phyloP scores from a whole-genome alignment of 1,284 basidiomycete species.

The Amylostereum chailletii region DNA sequence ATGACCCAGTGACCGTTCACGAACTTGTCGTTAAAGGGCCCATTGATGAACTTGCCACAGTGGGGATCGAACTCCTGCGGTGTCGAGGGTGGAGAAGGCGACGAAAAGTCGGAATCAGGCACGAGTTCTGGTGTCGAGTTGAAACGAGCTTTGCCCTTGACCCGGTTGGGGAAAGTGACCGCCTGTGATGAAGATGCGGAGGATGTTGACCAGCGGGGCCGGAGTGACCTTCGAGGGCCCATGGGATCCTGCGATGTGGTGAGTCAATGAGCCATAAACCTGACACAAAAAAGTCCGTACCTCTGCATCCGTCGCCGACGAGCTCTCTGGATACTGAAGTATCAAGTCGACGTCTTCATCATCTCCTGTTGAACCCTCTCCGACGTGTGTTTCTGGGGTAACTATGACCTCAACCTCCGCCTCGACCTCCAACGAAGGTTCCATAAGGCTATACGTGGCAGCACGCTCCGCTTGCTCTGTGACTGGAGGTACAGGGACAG shows the following conservation, averaged over 20 bases:
- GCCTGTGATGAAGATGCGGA: neutral
- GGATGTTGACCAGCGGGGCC: neutral
- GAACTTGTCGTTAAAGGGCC: neutral
- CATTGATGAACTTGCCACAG: slow-evolving; percentile 1
- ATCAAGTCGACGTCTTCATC: neutral
- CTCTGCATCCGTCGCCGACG: neutral
- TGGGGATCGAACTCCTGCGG: neutral
- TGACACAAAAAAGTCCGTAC: too few species aligned
- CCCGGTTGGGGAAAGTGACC: neutral
- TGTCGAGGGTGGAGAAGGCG: neutral
- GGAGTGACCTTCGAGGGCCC: neutral
- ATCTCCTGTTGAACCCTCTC: neutral
- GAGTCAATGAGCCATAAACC: too few species aligned
- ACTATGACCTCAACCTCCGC: too few species aligned
- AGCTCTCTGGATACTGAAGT: neutral
- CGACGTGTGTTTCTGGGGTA: too few species aligned
- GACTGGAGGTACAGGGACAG: too few species aligned
- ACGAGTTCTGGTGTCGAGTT: neutral
- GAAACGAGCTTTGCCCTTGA: neutral
- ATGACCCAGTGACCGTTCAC: slow-evolving; percentile 6
- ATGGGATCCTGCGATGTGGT: neutral
- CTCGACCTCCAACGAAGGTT: too few species aligned
- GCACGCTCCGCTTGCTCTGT: too few species aligned
- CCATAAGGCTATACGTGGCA: too few species aligned
- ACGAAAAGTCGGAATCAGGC: neutral